phyloP scores from a whole-genome alignment of 176 grass and related monocot species.

The Carex cristatella region DNA sequence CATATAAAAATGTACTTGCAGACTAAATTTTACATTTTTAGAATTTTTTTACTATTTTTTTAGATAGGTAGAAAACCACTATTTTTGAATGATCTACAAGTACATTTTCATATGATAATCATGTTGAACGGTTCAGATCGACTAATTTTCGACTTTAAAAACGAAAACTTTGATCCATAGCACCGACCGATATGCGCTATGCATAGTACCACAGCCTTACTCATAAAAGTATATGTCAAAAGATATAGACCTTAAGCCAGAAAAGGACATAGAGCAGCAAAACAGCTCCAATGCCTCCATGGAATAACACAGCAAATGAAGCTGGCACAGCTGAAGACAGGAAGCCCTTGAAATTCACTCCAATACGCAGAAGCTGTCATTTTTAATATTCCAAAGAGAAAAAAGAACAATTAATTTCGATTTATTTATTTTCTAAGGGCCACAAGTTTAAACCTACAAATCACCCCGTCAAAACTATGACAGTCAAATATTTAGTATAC shows the following conservation, averaged over 20 bases:
- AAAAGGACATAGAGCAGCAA: conserved; percentile 89
- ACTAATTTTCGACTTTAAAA: too few relatives aligned
- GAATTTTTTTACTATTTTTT: too few relatives aligned
- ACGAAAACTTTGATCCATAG: too few relatives aligned
- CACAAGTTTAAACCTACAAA: neutral
- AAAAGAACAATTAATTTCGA: neutral
- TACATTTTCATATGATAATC: too few relatives aligned
- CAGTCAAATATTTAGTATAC: neutral
- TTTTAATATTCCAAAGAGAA: neutral
- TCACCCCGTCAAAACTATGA: neutral
- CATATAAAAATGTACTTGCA: too few relatives aligned
- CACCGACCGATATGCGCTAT: too few relatives aligned
- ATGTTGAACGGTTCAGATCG: too few relatives aligned
- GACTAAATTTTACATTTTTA: too few relatives aligned
- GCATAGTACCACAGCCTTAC: too few relatives aligned
- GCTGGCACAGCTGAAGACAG: conserved; percentile 52
- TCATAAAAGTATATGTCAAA: neutral
- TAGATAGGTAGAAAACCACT: too few relatives aligned
- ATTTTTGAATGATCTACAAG: too few relatives aligned
- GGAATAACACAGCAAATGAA: conserved; percentile 63
- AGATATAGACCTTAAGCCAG: conserved; percentile 70
- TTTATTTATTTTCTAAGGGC: neutral
- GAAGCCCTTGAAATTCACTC: conserved; percentile 89
- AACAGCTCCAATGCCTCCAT: conserved; percentile 68
- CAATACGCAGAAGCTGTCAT: conserved; percentile 56